Conservation (phyloP, 2,329 filamentous ascomycete genomes). For the Colletotrichum sansevieriae region DNA sequence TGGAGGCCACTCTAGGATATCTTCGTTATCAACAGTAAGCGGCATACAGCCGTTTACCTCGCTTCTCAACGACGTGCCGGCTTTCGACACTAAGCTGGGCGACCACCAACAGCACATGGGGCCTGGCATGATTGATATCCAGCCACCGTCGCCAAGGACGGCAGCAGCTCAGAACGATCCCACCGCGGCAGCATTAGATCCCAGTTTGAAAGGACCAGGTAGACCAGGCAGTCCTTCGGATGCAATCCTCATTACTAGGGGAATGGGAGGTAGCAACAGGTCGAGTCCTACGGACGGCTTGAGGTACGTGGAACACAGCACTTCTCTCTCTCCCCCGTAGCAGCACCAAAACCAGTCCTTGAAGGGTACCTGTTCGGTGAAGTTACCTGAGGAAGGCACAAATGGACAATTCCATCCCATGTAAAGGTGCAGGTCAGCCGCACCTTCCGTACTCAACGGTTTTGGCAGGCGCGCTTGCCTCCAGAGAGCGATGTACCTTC, state of each 20-base stretch:
- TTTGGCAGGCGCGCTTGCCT: background rate
- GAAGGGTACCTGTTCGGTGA: background rate
- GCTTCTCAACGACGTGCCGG: slow-evolving; percentile 53
- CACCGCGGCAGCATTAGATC: slow-evolving; percentile 28
- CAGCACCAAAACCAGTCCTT: background rate
- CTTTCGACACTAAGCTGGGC: slow-evolving; percentile 53
- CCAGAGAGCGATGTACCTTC: background rate
- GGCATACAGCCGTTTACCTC: slow-evolving; percentile 53
- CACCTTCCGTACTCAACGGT: background rate
- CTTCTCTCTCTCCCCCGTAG: background rate
- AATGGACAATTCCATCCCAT: background rate
- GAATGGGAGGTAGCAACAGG: slow-evolving; percentile 39
- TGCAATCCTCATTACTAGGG: slow-evolving; percentile 45
- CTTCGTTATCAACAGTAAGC: slow-evolving; percentile 65
- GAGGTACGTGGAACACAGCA: slow-evolving; percentile 34
- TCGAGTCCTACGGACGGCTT: slow-evolving; percentile 41
- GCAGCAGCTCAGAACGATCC: slow-evolving; percentile 17
- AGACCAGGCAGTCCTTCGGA: slow-evolving; percentile 45
- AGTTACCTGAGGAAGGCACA: background rate
- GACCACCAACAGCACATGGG: slow-evolving; percentile 41
- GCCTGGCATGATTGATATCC: slow-evolving; percentile 42
- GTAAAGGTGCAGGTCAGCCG: background rate
- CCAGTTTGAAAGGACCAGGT: slow-evolving; percentile 33
- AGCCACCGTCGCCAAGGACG: slow-evolving; percentile 45
- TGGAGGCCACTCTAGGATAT: slow-evolving; percentile 64